A percentile compares a stretch with the other conserved stretches of the same genome.
phyloP scores from a whole-genome alignment of 2,329 filamentous ascomycete genomes.

The Colletotrichum sp. region DNA sequence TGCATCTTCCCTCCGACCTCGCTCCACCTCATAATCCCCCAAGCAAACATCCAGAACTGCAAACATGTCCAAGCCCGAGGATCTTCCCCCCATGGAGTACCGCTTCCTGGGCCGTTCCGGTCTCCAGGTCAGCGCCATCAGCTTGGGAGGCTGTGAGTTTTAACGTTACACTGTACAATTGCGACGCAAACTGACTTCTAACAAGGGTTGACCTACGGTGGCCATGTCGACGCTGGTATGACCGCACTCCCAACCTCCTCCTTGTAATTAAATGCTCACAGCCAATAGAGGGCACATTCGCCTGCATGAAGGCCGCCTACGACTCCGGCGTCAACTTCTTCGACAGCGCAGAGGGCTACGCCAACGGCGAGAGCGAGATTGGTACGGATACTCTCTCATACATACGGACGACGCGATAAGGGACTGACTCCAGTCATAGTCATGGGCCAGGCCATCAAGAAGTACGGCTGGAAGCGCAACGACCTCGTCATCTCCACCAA shows the following conservation, averaged over 20 bases:
- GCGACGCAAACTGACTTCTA: neutral
- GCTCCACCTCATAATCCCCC: neutral
- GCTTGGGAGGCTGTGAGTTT: conserved; percentile 64
- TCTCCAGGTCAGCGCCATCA: conserved; percentile 76
- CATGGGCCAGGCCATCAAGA: conserved; percentile 65
- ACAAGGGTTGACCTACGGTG: conserved; percentile 71
- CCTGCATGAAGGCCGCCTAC: conserved; percentile 67
- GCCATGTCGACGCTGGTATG: conserved; percentile 71
- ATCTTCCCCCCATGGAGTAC: conserved; percentile 67
- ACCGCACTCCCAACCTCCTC: neutral
- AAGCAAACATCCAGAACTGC: neutral
- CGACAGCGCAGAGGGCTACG: conserved; percentile 64
- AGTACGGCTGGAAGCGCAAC: conserved; percentile 65
- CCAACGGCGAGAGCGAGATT: conserved; percentile 65
- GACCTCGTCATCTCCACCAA: conserved; percentile 68
- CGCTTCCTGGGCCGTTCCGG: conserved; percentile 74
- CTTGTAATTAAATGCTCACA: neutral
- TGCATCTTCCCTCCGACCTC: neutral
- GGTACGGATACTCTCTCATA: neutral
- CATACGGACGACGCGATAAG: neutral
- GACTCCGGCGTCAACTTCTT: conserved; percentile 68
- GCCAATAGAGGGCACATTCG: conserved; percentile 49
- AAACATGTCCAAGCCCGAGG: conserved; percentile 45
- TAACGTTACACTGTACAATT: no score
- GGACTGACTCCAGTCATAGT: conserved; percentile 33